Percentiles rank a stretch among this genome's conserved stretches.
phyloP scores from a whole-genome alignment of 345 rosid genomes.

The Populus pruinosa region DNA sequence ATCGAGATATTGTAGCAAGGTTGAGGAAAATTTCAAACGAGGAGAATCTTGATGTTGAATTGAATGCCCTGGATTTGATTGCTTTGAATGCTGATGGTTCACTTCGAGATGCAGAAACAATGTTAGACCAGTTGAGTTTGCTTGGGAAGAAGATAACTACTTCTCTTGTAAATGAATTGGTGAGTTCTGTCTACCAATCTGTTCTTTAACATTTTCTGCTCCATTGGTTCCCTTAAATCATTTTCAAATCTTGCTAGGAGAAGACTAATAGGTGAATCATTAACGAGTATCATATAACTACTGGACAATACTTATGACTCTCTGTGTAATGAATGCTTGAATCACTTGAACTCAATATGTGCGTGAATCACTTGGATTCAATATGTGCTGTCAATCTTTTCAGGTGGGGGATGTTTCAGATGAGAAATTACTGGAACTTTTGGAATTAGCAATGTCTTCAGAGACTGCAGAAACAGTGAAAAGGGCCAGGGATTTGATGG shows the following conservation, averaged over 20 bases:
- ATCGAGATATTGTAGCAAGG: slow-evolving; percentile 62
- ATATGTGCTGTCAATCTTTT: slow-evolving; percentile 8
- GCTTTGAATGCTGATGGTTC: slow-evolving; percentile 95
- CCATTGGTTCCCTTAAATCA: neutral
- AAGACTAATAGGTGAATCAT: neutral
- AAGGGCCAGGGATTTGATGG: slow-evolving; percentile 89
- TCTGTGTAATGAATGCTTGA: neutral
- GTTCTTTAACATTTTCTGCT: neutral
- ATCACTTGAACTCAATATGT: slow-evolving; percentile 8
- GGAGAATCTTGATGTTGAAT: slow-evolving; percentile 84
- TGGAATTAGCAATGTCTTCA: slow-evolving; percentile 94
- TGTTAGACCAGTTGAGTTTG: slow-evolving; percentile 95
- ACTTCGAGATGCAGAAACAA: slow-evolving; percentile 95
- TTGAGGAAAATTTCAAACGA: slow-evolving; percentile 60
- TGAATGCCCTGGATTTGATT: slow-evolving; percentile 85
- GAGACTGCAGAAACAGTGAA: slow-evolving; percentile 91
- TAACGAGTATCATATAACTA: neutral
- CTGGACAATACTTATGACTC: neutral
- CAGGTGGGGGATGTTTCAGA: slow-evolving; percentile 97
- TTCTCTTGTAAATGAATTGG: slow-evolving; percentile 87
- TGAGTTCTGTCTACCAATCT: slow-evolving; percentile 39
- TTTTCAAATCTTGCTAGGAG: neutral
- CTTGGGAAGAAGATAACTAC: slow-evolving; percentile 84
- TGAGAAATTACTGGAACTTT: slow-evolving; percentile 81
- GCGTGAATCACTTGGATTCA: slow-evolving; percentile 8